Conservation (phyloP, 306 rosid genomes). For the Trifolium pratense region DNA sequence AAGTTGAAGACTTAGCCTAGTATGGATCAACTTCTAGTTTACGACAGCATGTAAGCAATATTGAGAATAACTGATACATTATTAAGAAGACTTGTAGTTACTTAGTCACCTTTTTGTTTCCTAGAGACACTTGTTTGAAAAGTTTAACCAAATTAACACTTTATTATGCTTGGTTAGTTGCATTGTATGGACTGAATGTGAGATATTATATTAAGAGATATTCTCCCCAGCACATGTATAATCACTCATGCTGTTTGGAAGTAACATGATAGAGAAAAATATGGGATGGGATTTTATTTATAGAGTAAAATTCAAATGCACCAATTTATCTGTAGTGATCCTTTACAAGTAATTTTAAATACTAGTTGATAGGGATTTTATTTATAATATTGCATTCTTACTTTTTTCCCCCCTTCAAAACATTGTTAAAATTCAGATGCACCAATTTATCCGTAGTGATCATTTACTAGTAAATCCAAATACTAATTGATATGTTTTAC, state of each 20-base stretch:
- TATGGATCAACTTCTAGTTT: not conserved
- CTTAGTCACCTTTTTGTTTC: not conserved
- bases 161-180: not conserved
- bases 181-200: conserved; percentile 7
- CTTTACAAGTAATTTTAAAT: not conserved
- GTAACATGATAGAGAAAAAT: conserved; percentile 6
- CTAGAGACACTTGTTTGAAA: not conserved
- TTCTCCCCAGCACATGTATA: not conserved
- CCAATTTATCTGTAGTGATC: conserved; percentile 17
- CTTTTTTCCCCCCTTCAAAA: not conserved
- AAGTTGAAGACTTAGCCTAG: not conserved
- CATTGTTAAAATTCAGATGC: not conserved
- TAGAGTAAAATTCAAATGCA: not conserved
- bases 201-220: not conserved
- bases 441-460: conserved; percentile 10
- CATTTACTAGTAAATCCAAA: not conserved
- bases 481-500: not conserved
- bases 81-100: not conserved
- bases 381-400: not conserved
- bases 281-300: not conserved
- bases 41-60: not conserved
- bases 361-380: not conserved
- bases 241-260: not conserved
- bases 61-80: not conserved
- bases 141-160: conserved; percentile 10